Evolutionary conservation across 73 alveolate species (phyloP).

Genomic region (Paramecium pentaurelia): DNA sequence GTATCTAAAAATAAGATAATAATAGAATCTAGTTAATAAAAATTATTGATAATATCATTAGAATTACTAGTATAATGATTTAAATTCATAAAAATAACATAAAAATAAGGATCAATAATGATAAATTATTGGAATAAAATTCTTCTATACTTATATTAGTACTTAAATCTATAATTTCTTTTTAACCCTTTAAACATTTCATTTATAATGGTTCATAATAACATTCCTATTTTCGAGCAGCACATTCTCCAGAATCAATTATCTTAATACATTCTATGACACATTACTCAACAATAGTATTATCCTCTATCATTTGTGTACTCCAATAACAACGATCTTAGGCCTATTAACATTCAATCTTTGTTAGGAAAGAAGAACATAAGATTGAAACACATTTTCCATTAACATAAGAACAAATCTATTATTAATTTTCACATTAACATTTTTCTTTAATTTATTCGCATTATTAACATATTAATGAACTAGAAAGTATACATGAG

Average conservation of each 20-base stretch:
- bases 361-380: not conserved
- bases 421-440: not conserved
- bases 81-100: not conserved
- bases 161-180: not conserved
- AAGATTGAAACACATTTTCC: not conserved
- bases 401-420: not conserved
- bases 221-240: not conserved
- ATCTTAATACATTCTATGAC: not conserved
- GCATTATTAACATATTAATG: not conserved
- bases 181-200: not conserved
- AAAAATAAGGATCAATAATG: not conserved
- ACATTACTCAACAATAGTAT: not conserved
- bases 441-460: not conserved
- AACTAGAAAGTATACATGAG: not conserved
- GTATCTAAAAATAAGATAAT: not conserved
- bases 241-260: not conserved
- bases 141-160: not conserved
- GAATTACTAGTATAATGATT: not conserved
- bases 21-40: not conserved
- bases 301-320: not conserved
- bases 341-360: not conserved
- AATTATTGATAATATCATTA: not conserved
- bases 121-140: not conserved
- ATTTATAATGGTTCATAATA: not conserved
- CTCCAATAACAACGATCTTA: constrained; percentile 19